phyloP scores from a whole-genome alignment of 2,329 filamentous ascomycete genomes.

The Bipolaris zeicola region DNA sequence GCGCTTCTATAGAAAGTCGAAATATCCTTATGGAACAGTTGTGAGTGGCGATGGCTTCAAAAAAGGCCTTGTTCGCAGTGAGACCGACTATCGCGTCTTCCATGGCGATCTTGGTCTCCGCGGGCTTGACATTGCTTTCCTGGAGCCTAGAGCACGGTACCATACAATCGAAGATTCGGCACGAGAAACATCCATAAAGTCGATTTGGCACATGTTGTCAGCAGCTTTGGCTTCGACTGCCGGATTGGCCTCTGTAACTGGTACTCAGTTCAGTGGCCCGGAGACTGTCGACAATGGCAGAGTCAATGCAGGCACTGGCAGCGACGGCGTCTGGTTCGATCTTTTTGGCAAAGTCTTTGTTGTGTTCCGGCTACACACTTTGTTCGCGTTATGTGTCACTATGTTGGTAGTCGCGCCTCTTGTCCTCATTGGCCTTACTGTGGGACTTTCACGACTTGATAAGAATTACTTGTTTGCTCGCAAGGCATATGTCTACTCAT shows the following conservation, averaged over 20 bases:
- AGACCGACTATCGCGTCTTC: constrained; percentile 90
- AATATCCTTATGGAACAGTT: constrained; percentile 82
- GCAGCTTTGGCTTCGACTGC: constrained; percentile 76
- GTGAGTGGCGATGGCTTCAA: constrained; percentile 85
- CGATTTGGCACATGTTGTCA: constrained; percentile 95
- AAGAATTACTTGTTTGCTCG: constrained; percentile 89
- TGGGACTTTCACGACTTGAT: constrained; percentile 71
- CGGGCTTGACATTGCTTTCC: constrained; percentile 91
- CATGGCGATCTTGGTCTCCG: constrained; percentile 77
- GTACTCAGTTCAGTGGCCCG: constrained; percentile 69
- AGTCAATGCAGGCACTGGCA: constrained; percentile 69
- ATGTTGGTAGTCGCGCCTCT: constrained; percentile 81
- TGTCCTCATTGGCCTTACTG: constrained; percentile 70
- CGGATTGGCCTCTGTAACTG: constrained; percentile 71
- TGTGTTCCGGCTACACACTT: constrained; percentile 76
- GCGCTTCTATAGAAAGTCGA: constrained; percentile 71
- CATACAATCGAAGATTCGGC: constrained; percentile 90
- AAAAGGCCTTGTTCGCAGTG: constrained; percentile 75
- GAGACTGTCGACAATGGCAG: constrained; percentile 59
- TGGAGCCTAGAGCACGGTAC: constrained; percentile 81
- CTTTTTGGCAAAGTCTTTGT: constrained; percentile 81
- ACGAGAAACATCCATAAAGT: constrained; percentile 72
- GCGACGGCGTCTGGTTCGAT: constrained; percentile 89
- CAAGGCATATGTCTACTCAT: constrained; percentile 64
- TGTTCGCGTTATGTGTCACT: constrained; percentile 87